Conservation (phyloP, 768 basidiomycete species). For the Multifurca ochricompacta region DNA sequence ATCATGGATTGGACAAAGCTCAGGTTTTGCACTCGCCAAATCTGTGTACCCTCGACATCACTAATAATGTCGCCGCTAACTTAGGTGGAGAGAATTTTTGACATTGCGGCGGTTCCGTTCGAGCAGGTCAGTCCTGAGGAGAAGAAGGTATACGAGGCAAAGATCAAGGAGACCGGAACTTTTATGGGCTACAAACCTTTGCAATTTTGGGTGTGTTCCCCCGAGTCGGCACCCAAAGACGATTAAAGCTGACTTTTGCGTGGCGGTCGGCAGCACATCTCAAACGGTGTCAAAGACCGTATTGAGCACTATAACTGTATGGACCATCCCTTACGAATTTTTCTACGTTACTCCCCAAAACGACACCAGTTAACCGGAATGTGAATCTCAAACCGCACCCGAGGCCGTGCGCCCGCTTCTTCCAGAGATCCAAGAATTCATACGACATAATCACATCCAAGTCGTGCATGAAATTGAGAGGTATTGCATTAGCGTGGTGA, state of each 20-base stretch:
- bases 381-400: conserved; percentile 27
- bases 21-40: no score
- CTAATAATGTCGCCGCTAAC: no score
- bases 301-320: conserved; percentile 39
- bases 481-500: conserved; percentile 12
- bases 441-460: conserved; percentile 26
- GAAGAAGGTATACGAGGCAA: conserved; percentile 33
- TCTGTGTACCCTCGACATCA: no score
- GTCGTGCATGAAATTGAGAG: conserved; percentile 26
- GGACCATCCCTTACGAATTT: conserved; percentile 6
- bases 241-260: not conserved
- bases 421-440: conserved; percentile 28
- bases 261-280: conserved; percentile 33
- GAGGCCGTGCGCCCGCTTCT: conserved; percentile 26
- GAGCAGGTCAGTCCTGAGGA: conserved; percentile 35
- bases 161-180: conserved; percentile 37
- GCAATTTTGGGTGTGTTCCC: conserved; percentile 37
- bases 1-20: no score
- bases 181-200: conserved; percentile 49
- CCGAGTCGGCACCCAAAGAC: no score
- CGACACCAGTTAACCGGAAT: conserved; percentile 24
- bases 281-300: conserved; percentile 36
- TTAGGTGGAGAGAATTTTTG: conserved; percentile 40
- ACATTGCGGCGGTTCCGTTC: conserved; percentile 41
- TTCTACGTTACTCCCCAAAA: not conserved